phyloP scores from a whole-genome alignment of 305 asterid genomes.

The Fraxinus sp. region DNA sequence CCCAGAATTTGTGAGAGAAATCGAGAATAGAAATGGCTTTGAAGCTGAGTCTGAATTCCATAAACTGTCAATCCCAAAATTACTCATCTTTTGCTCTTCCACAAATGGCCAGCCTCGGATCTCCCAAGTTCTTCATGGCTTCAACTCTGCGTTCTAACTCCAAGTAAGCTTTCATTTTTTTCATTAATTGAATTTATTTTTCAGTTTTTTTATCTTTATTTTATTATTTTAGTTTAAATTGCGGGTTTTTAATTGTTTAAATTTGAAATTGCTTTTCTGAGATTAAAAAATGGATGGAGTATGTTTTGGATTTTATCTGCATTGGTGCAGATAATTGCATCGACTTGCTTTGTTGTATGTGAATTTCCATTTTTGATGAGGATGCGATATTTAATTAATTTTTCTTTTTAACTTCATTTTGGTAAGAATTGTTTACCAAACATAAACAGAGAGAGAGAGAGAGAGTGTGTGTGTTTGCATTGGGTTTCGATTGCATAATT shows the following conservation, averaged over 20 bases:
- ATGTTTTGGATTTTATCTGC: not conserved
- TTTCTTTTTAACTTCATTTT: not conserved
- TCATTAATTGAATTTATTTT: not conserved
- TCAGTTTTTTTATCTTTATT: not conserved
- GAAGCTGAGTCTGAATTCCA: too few species aligned
- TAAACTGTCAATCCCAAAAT: too few species aligned
- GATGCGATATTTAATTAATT: not conserved
- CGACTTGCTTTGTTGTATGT: not conserved
- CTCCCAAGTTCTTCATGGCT: slow-evolving; percentile 71
- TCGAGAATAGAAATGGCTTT: too few species aligned
- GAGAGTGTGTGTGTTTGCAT: not conserved
- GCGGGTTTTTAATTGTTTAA: not conserved
- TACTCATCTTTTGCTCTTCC: slow-evolving; percentile 6
- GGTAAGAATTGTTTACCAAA: not conserved
- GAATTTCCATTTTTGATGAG: not conserved
- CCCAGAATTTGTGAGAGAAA: too few species aligned
- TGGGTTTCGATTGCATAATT: not conserved
- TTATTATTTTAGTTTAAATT: not conserved
- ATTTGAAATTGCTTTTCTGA: not conserved
- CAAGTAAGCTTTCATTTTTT: slow-evolving; percentile 34
- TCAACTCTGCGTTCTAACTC: slow-evolving; percentile 61
- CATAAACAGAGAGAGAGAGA: too few species aligned
- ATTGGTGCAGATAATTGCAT: not conserved
- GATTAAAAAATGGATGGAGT: not conserved
- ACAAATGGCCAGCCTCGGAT: slow-evolving; percentile 54